Conservation (phyloP, 139 green algal genomes). For the Chlamydomonas sp. region DNA sequence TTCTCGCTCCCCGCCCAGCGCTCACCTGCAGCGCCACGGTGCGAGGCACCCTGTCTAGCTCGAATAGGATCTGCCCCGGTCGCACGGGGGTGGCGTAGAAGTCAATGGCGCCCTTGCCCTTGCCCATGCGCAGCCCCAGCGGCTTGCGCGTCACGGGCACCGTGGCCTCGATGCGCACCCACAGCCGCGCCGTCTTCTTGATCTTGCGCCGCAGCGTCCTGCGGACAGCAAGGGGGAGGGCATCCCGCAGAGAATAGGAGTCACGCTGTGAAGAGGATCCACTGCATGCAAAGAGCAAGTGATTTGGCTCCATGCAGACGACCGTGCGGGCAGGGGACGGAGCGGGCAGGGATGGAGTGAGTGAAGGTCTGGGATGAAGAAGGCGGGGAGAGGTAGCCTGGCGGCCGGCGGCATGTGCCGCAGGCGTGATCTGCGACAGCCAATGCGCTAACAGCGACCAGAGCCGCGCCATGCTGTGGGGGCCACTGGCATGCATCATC, state of each 20-base stretch:
- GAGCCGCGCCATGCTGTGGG: no score
- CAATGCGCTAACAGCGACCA: no score
- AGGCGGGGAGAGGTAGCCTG: no score
- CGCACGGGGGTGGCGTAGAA: conserved; percentile 62
- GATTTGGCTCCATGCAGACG: no score
- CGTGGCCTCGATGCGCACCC: conserved; percentile 59
- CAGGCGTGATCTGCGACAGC: no score
- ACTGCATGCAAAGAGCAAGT: background rate
- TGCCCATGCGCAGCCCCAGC: conserved; percentile 68
- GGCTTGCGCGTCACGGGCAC: conserved; percentile 70
- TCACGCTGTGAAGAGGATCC: background rate
- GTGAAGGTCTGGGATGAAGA: no score
- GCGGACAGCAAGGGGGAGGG: background rate
- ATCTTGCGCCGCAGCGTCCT: conserved; percentile 58
- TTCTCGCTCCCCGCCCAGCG: no score
- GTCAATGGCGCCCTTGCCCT: conserved; percentile 68
- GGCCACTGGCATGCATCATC: no score
- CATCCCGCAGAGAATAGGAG: background rate
- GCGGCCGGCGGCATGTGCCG: no score
- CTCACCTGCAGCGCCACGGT: conserved; percentile 30
- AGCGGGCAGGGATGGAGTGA: no score
- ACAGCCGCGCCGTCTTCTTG: conserved; percentile 63
- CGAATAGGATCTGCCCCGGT: conserved; percentile 66
- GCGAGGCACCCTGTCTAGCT: conserved; percentile 61
- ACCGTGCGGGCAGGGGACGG: no score